Conservation (phyloP, 2,329 filamentous ascomycete species). For the Pyrenophora teres region DNA sequence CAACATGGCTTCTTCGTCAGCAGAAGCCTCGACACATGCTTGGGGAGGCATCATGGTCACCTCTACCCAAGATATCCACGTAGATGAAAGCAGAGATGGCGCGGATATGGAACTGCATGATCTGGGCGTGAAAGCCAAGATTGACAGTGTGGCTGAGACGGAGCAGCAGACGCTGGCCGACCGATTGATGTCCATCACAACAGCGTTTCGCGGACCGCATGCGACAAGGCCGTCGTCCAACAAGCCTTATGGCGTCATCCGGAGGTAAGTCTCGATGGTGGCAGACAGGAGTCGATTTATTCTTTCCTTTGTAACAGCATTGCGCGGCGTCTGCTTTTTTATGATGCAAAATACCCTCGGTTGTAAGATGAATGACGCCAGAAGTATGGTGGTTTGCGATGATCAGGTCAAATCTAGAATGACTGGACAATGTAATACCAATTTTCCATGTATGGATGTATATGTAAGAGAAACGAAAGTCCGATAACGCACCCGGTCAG, state of each 20-base stretch:
- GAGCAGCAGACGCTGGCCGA: constrained; percentile 52
- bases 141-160: constrained; percentile 37
- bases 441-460: background rate
- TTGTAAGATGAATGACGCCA: background rate
- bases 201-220: constrained; percentile 34
- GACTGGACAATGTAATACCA: background rate
- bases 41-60: constrained; percentile 49
- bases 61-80: constrained; percentile 42
- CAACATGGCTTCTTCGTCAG: constrained; percentile 2
- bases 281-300: background rate
- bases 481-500: constrained; percentile 17
- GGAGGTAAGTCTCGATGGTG: constrained; percentile 11
- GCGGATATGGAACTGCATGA: constrained; percentile 37
- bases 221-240: constrained; percentile 13
- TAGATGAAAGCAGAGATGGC: constrained; percentile 32
- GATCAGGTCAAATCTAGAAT: too few relatives aligned
- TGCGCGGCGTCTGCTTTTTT: background rate
- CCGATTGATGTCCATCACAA: constrained; percentile 38
- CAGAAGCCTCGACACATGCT: constrained; percentile 19
- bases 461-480: background rate
- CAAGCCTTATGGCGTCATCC: constrained; percentile 2
- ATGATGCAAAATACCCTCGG: background rate
- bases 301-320: background rate
- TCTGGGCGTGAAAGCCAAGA: constrained; percentile 40
- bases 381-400: too few relatives aligned